These are phyloP conservation scores for Thelephora terrestris DNA, from an alignment of 1,284 basidiomycete genomes.

Conservation along the genomic window DNA sequence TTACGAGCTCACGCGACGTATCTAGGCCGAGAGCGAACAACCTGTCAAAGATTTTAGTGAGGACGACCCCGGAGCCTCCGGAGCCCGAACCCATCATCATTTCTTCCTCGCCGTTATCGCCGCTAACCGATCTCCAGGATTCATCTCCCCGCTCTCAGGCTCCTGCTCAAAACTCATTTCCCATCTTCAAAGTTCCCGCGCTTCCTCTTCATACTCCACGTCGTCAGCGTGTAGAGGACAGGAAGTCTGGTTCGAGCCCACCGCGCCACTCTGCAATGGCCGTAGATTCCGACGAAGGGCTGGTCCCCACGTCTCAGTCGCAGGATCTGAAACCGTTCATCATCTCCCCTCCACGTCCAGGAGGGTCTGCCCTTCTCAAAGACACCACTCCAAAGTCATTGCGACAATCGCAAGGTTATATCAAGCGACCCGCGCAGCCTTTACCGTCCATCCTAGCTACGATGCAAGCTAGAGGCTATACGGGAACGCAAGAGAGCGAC, in stretches of 20 bases:
- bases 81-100: no score
- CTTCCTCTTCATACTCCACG: neutral
- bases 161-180: neutral
- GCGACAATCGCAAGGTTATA: neutral
- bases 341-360: neutral
- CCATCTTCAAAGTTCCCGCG: neutral
- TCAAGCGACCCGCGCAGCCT: neutral
- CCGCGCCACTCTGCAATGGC: neutral
- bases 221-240: neutral
- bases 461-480: neutral
- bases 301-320: neutral
- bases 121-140: no score
- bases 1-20: no score
- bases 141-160: no score
- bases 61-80: no score
- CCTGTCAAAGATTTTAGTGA: no score
- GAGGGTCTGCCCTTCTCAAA: neutral
- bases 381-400: neutral
- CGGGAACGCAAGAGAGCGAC: neutral
- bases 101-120: no score
- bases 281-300: neutral
- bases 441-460: neutral
- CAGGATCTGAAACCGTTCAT: neutral
- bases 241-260: neutral
- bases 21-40: no score